phyloP scores from a whole-genome alignment of 169 alveolate species.

The Plasmodium berghei region DNA sequence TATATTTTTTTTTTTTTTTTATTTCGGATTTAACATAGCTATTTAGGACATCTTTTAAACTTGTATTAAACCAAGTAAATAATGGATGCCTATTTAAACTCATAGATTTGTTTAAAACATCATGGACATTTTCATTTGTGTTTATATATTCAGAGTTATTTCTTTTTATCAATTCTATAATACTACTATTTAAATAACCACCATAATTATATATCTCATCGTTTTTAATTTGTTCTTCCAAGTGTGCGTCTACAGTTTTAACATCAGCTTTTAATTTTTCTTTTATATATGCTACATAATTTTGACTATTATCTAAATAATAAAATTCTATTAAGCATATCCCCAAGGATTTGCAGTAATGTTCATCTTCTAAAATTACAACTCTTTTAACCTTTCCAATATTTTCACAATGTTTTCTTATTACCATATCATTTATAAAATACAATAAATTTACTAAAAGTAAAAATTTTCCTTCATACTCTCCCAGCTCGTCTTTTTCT shows the following conservation, averaged over 20 bases:
- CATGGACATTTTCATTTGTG: constrained; percentile 29
- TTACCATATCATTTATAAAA: constrained; percentile 59
- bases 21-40: constrained; percentile 48
- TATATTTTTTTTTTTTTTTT: constrained; percentile 53
- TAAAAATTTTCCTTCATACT: constrained; percentile 15
- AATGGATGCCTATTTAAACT: constrained; percentile 56
- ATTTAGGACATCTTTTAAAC: constrained; percentile 59
- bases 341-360: constrained; percentile 58
- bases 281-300: constrained; percentile 50
- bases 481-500: constrained; percentile 14
- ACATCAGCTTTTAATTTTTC: constrained; percentile 63
- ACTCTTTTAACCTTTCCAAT: constrained; percentile 76
- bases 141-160: constrained; percentile 35
- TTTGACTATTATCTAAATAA: constrained; percentile 41
- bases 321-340: constrained; percentile 69
- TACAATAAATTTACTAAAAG: constrained; percentile 45
- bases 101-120: constrained; percentile 47
- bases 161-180: constrained; percentile 37
- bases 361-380: constrained; percentile 62
- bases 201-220: constrained; percentile 72
- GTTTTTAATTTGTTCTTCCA: constrained; percentile 67
- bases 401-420: constrained; percentile 43
- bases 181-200: constrained; percentile 54
- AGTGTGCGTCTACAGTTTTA: constrained; percentile 4
- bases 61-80: constrained; percentile 67